Base-by-base conservation (phyloP, 305 asterid genomes). In the Fraxinus nigra region DNA sequence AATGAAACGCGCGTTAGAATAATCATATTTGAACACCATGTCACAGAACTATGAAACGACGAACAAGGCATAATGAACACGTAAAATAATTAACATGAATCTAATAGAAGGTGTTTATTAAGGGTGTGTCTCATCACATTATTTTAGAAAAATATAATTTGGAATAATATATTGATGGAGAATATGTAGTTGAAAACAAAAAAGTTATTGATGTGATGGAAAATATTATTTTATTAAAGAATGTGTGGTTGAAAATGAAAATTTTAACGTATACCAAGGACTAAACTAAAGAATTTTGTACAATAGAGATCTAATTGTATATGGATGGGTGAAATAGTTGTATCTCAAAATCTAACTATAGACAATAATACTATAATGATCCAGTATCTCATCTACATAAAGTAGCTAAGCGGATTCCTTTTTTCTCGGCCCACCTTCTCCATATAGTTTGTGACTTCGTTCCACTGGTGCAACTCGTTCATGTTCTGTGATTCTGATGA, bases 361-460 rank as follows among this genome's bases (percentile, higher is more conserved):
- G 76, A 79, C 34, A 82, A 61, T 4, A 67, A 59, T 54, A 61
- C 83, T 84, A 85, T 85, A 85, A 89, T 80, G 14, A 84, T 86
- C 87, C 35, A 80, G 73, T 10, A 80, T 76, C 73, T 38, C 83
- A 73, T 75, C 86, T 90, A 91, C 97, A 92, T 90, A 87, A 92
- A 92, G 86, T 92, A 90, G 90, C 95, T 91, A 24, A 89, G 91
- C 43, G 93, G 86, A 51, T 74, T 85, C 85, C 84, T 91, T 90
- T 89, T 91, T 85, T 10, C 95, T 87, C 28, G 94, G 91, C 59
- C 95, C 94, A 11, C 94, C 95, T 89, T 91, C 94, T 28, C 94
- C 94, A 22, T 90, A 92, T 4, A 92, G 92, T 79, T 26, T 1
- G 1, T 26, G 28, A 26, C 28, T 26, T 91, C 93, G 75, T 92